Conservation (phyloP, 2,329 filamentous ascomycete genomes). For the Fusarium sp. region DNA sequence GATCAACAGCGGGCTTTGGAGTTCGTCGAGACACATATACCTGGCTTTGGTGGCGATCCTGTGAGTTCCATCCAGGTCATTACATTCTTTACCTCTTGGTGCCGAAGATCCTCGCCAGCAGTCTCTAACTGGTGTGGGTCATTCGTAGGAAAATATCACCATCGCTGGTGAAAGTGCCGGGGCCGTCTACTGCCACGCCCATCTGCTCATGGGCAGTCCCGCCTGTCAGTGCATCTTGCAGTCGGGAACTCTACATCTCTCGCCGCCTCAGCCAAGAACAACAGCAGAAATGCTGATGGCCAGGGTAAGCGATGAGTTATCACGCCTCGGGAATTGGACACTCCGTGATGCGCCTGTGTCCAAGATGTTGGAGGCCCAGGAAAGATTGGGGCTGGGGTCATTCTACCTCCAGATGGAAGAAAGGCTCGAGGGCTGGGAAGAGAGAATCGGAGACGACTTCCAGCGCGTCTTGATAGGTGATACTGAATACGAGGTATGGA, state of each 20-base stretch:
- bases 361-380: constrained; percentile 49
- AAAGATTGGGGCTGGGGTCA: constrained; percentile 52
- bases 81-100: no score
- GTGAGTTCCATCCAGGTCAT: background rate
- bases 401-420: constrained; percentile 56
- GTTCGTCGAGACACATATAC: constrained; percentile 36
- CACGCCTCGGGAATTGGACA: background rate
- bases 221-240: constrained; percentile 53
- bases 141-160: constrained; percentile 43
- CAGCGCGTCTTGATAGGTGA: background rate
- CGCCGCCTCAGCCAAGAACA: constrained; percentile 51
- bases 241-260: constrained; percentile 57
- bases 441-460: background rate
- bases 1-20: constrained; percentile 50
- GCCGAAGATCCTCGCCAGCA: no score
- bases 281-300: constrained; percentile 7
- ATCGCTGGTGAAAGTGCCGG: constrained; percentile 59
- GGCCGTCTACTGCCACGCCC: constrained; percentile 58
- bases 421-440: constrained; percentile 52
- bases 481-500: background rate
- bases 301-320: background rate
- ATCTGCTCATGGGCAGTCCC: constrained; percentile 51
- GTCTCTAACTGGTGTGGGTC: no score
- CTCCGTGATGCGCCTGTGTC: constrained; percentile 6
- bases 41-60: background rate